A percentile compares a stretch with the other conserved stretches of the same genome.
Evolutionary conservation across 345 rosid species (phyloP).

Genomic region (Eucalyptus pauciflora): DNA sequence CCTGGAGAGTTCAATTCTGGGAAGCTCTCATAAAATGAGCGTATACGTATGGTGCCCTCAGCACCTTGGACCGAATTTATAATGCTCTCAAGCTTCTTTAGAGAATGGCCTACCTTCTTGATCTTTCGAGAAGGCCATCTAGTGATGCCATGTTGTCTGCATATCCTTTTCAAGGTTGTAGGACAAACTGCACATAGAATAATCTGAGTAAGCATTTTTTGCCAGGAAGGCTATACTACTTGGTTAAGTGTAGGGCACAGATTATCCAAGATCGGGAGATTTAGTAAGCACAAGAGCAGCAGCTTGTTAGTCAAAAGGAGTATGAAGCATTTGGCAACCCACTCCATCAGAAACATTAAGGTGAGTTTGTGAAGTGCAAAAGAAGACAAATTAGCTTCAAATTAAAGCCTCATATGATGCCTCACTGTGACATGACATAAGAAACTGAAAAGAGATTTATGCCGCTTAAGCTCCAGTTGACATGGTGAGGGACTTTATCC

Average conservation of each 20-base stretch:
- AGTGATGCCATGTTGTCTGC: slow-evolving; percentile 85
- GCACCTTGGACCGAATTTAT: slow-evolving; percentile 92
- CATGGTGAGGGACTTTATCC: neutral
- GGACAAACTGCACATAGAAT: slow-evolving; percentile 75
- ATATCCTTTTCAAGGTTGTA: slow-evolving; percentile 91
- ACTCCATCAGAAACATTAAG: neutral
- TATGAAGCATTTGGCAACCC: neutral
- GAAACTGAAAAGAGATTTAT: neutral
- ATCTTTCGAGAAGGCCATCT: slow-evolving; percentile 97
- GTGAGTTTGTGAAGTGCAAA: neutral
- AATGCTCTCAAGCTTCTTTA: slow-evolving; percentile 84
- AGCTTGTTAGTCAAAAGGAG: neutral
- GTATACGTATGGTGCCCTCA: slow-evolving; percentile 66
- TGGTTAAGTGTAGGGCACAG: neutral
- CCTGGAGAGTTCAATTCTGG: slow-evolving; percentile 70
- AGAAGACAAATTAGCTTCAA: neutral
- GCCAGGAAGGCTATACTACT: neutral
- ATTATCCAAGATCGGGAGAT: neutral
- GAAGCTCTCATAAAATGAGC: slow-evolving; percentile 76
- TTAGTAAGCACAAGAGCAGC: neutral
- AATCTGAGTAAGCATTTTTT: neutral
- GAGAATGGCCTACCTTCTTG: slow-evolving; percentile 90
- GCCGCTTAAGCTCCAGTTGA: neutral
- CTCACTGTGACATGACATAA: neutral
- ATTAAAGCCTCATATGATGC: neutral